Conservation (phyloP, 2,329 filamentous ascomycete species). For the Thelonectria blattea region DNA sequence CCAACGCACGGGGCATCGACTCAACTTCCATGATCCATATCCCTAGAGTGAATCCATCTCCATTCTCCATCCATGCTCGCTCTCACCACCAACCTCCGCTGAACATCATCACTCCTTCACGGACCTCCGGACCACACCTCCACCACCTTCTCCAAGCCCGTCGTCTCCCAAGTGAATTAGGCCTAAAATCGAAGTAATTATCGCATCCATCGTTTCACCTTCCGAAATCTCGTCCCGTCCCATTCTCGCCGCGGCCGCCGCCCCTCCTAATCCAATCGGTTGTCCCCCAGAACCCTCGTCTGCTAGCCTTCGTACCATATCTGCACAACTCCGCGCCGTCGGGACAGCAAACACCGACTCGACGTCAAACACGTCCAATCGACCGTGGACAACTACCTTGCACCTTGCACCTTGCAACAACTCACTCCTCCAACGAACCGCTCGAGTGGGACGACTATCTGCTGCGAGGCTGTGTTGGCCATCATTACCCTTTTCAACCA, state of each 20-base stretch:
- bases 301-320: too few relatives aligned
- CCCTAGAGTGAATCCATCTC: too few relatives aligned
- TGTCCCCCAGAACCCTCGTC: too few relatives aligned
- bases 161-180: background rate
- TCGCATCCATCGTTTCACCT: background rate
- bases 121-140: too few relatives aligned
- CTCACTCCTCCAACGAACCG: too few relatives aligned
- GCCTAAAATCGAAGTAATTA: background rate
- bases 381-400: too few relatives aligned
- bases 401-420: too few relatives aligned
- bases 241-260: background rate
- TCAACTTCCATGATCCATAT: too few relatives aligned
- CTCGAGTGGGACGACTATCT: too few relatives aligned
- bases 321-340: background rate
- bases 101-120: too few relatives aligned
- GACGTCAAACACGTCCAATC: background rate
- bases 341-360: background rate
- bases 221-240: background rate
- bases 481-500: constrained; percentile 16
- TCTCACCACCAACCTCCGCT: background rate
- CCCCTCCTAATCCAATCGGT: background rate
- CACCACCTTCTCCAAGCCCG: too few relatives aligned
- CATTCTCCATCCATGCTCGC: too few relatives aligned
- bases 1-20: background rate
- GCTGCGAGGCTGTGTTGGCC: background rate